Evolutionary conservation across 306 rosid genomes (phyloP).

Genomic region (Cicer pinnatifidum): DNA sequence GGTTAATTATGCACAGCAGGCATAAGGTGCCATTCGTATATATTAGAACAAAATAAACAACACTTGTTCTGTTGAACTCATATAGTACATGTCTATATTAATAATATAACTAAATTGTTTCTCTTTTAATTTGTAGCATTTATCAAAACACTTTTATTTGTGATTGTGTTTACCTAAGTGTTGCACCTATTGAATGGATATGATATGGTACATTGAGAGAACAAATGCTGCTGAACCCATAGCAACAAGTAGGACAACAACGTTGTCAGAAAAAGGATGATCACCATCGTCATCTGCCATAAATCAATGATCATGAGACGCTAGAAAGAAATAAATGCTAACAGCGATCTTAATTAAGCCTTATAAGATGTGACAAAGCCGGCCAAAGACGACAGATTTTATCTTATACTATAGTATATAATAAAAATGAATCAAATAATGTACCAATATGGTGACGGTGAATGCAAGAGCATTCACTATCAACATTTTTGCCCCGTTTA

Average conservation of each 20-base stretch:
- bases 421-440: no score
- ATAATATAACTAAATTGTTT: no score
- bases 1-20: neutral
- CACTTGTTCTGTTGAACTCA: no score
- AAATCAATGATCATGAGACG: slow-evolving; percentile 24
- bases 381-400: slow-evolving; percentile 20
- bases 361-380: slow-evolving; percentile 14
- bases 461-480: slow-evolving; percentile 38
- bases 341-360: neutral
- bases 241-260: slow-evolving; percentile 46
- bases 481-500: slow-evolving; percentile 3
- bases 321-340: neutral
- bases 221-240: slow-evolving; percentile 57
- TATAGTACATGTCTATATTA: no score
- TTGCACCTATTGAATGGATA: neutral
- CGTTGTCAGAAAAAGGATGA: neutral
- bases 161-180: no score
- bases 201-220: slow-evolving; percentile 56
- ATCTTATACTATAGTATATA: neutral
- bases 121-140: no score
- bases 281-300: slow-evolving; percentile 32
- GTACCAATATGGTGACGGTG: slow-evolving; percentile 30
- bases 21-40: neutral
- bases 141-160: no score
- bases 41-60: neutral